Base-by-base conservation (phyloP, 148 eudicot genomes). In the Rhododendron simsii region DNA sequence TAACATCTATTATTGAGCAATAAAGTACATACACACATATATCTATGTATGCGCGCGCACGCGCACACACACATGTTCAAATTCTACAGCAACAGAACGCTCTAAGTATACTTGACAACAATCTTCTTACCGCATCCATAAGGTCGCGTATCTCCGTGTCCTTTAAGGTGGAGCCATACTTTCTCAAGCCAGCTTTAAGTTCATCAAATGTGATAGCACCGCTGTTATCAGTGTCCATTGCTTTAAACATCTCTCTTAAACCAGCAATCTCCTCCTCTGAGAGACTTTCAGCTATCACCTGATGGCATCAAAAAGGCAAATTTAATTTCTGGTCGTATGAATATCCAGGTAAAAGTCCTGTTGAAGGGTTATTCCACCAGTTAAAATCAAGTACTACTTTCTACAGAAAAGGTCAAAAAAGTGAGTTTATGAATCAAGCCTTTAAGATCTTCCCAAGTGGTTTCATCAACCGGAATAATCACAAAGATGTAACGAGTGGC, bases 211-310 rank as follows among this genome's bases (percentile, higher is more conserved):
- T 95, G 85, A 97, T 97, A 86, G 98, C 95, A 86, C 99, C 99
- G 87, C 98, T 95, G 84, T 93, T 95, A 86, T 97, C 99, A 71
- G 99, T 97, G 84, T 97, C 99, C 98, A 97, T 97, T 85, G 98
- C 92, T 92, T 84, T 85, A 84, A 97, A 97, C 98, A 97, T 97
- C 92, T 97, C 98, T 89, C 85, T 95, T 86, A 97, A 85, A 65
- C 98, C 99, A 87, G 98, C 98, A 87, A 97, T 97, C 89, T 97
- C 99, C 85, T 97, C 99, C 85, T 97, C 99, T 69, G 99, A 97
- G 85, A 97, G 92, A 90, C 98, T 97, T 91, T 97, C 99, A 86
- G 99, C 99, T 85, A 97, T 97, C 21, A 97, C 98, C 99, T 97
- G 92, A 78, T 86, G 84, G 57, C 83, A 88, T 63, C 55, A 81